phyloP scores from a whole-genome alignment of 306 rosid genomes.

The Erythrophleum fordii region DNA sequence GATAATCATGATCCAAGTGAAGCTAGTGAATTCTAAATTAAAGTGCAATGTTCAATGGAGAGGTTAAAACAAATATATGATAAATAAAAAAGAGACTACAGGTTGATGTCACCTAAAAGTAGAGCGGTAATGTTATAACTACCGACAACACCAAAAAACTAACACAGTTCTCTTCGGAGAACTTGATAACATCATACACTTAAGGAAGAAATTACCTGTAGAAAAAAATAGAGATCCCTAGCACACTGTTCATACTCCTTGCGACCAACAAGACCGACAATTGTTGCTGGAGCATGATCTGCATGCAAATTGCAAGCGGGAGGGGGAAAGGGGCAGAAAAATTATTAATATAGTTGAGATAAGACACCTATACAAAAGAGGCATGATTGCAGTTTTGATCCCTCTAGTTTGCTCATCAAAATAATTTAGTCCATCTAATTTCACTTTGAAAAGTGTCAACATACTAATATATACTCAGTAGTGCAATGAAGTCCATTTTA shows the following conservation, averaged over 20 bases:
- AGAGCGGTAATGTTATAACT: background rate
- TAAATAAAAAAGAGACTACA: background rate
- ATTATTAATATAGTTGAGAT: background rate
- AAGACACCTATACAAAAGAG: background rate
- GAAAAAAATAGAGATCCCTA: constrained; percentile 86
- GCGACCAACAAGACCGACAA: constrained; percentile 93
- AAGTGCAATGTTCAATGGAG: constrained; percentile 8
- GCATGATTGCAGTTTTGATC: background rate
- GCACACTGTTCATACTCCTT: constrained; percentile 95
- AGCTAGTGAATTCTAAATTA: constrained; percentile 15
- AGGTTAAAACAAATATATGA: background rate
- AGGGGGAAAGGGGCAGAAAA: background rate
- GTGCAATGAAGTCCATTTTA: background rate
- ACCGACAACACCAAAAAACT: constrained; percentile 1
- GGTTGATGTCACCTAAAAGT: background rate
- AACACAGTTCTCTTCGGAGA: constrained; percentile 14
- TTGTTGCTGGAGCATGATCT: constrained; percentile 86
- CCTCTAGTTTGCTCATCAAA: background rate
- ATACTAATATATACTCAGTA: background rate
- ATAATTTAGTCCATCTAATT: background rate
- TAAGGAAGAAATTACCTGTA: constrained; percentile 68
- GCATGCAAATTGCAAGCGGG: constrained; percentile 26
- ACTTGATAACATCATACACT: background rate
- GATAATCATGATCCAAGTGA: constrained; percentile 23
- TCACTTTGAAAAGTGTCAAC: background rate